Conservation (phyloP, 192 early-diverging fungal genomes). For the Pecoramyces ruminantium region DNA sequence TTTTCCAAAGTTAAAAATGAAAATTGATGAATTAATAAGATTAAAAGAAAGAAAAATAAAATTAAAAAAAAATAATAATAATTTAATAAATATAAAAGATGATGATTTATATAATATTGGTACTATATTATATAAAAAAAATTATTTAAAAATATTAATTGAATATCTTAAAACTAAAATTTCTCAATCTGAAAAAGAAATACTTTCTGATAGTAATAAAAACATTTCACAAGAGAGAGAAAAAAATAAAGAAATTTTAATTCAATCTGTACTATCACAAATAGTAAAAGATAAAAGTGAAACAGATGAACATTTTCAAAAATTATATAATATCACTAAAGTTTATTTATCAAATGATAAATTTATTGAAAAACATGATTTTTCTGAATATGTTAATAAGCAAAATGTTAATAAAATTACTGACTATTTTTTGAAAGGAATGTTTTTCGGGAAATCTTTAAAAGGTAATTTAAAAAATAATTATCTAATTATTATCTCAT, state of each 20-base stretch:
- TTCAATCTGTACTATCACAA: not conserved
- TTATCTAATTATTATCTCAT: too few relatives aligned
- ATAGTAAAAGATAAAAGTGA: not conserved
- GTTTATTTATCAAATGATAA: not conserved
- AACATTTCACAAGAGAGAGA: not conserved
- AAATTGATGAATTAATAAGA: not conserved
- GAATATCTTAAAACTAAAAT: not conserved
- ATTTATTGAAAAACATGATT: not conserved
- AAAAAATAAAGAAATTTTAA: not conserved
- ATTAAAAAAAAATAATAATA: not conserved
- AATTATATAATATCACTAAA: not conserved
- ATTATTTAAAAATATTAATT: not conserved
- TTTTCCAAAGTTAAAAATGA: not conserved
- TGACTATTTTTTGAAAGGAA: not conserved
- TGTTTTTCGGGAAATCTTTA: not conserved
- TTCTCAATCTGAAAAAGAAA: not conserved
- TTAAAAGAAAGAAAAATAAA: not conserved
- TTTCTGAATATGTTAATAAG: not conserved
- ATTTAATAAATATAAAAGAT: not conserved
- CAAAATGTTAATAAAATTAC: not conserved
- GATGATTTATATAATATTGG: not conserved
- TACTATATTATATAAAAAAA: not conserved
- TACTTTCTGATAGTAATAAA: not conserved
- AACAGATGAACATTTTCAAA: not conserved
- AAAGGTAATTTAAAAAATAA: not conserved